Evolutionary conservation across 768 basidiomycete species (phyloP).

Genomic region (Phylloporus sp.): DNA sequence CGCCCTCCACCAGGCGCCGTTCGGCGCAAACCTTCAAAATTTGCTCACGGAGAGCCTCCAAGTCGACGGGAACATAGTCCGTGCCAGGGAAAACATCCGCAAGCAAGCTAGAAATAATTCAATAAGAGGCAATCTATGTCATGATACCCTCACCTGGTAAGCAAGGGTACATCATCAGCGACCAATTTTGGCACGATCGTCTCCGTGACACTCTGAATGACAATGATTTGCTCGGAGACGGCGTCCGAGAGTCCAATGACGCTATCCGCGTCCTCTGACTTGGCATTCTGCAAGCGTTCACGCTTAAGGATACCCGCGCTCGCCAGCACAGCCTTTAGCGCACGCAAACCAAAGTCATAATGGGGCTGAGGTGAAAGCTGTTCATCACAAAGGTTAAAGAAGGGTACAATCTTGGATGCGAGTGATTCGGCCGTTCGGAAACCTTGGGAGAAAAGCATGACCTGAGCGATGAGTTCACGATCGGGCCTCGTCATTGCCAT

Average conservation of each 20-base stretch:
- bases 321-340: constrained; percentile 91
- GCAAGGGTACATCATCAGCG: constrained; percentile 91
- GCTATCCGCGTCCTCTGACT: constrained; percentile 38
- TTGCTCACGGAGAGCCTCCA: constrained; percentile 78
- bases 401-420: constrained; percentile 98
- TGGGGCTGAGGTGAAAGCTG: constrained; percentile 96
- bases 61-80: constrained; percentile 83
- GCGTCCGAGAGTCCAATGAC: constrained; percentile 59
- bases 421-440: constrained; percentile 96
- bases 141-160: constrained; percentile 64
- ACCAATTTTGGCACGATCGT: constrained; percentile 98
- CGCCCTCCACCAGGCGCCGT: constrained; percentile 78
- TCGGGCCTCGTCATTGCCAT: constrained; percentile 99
- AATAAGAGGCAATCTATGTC: not conserved
- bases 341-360: constrained; percentile 98
- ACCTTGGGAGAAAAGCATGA: constrained; percentile 99
- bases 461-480: constrained; percentile 97
- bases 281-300: constrained; percentile 60
- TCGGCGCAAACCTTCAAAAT: constrained; percentile 85
- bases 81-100: constrained; percentile 98
- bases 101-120: constrained; percentile 54
- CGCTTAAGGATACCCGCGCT: constrained; percentile 98
- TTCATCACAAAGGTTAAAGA: constrained; percentile 98
- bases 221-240: constrained; percentile 87
- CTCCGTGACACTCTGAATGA: constrained; percentile 97